phyloP scores from a whole-genome alignment of 164 flowering plant species.

The Paratinospora sagittata region DNA sequence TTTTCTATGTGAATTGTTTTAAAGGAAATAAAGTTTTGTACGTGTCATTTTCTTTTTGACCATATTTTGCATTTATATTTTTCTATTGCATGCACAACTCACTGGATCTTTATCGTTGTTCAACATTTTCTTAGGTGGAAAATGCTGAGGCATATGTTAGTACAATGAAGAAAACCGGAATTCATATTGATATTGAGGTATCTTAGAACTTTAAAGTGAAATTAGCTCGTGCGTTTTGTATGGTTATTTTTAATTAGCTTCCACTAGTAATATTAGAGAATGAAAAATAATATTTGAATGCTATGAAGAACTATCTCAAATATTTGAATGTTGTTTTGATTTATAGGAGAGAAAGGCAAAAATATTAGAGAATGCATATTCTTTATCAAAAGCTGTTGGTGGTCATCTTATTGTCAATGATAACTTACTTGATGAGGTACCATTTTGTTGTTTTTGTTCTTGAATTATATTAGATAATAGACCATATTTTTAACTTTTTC shows the following conservation, averaged over 20 bases:
- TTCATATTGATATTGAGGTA: conserved; percentile 69
- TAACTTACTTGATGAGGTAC: conserved; percentile 73
- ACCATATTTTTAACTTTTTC: background rate
- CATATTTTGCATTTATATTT: background rate
- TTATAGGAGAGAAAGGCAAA: conserved; percentile 64
- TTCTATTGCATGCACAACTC: background rate
- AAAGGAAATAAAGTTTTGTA: no score
- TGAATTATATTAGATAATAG: background rate
- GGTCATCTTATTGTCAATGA: conserved; percentile 43
- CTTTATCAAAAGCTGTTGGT: conserved; percentile 58
- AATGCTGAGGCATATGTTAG: conserved; percentile 65
- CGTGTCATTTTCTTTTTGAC: background rate
- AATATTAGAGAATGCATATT: conserved; percentile 45
- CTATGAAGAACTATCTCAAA: background rate
- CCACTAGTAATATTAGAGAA: background rate
- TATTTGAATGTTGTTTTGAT: conserved; percentile 6
- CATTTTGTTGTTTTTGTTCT: background rate
- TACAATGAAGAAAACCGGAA: conserved; percentile 56
- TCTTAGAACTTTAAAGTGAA: background rate
- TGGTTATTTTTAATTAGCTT: background rate
- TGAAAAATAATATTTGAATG: background rate
- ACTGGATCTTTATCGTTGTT: background rate
- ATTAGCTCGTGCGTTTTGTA: background rate
- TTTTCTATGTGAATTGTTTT: no score
- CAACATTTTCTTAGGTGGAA: conserved; percentile 40